Percentiles rank a stretch among this genome's conserved stretches.
These are phyloP conservation scores for Apophysomyces elegans DNA, from an alignment of 371 early-diverging fungal genomes.

Conservation along the genomic window DNA sequence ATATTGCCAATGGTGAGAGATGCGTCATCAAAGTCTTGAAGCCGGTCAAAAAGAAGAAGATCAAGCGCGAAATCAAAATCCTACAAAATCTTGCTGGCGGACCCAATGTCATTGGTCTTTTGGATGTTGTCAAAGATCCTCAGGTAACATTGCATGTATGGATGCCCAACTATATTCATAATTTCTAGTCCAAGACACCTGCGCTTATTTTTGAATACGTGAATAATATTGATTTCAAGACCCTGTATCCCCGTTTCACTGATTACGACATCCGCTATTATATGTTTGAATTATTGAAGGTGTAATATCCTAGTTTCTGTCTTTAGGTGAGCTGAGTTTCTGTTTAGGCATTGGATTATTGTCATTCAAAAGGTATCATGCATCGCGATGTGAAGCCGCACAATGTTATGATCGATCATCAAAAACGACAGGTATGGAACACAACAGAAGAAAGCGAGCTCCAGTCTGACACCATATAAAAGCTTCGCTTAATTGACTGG, in stretches of 20 bases:
- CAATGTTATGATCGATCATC: slow-evolving; percentile 99
- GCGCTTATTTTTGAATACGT: slow-evolving; percentile 97
- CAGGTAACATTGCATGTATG: slow-evolving; percentile 52
- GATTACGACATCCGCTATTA: slow-evolving; percentile 96
- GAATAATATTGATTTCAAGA: slow-evolving; percentile 79
- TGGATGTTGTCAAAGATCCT: slow-evolving; percentile 97
- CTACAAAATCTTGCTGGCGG: slow-evolving; percentile 96
- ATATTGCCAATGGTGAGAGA: slow-evolving; percentile 73
- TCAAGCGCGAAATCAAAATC: slow-evolving; percentile 98
- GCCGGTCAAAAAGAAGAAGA: slow-evolving; percentile 99
- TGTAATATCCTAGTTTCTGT: slow-evolving; percentile 23
- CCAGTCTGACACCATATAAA: not conserved
- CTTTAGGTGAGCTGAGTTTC: not conserved
- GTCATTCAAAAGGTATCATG: slow-evolving; percentile 99
- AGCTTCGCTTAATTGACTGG: slow-evolving; percentile 99
- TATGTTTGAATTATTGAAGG: slow-evolving; percentile 95
- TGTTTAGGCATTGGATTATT: slow-evolving; percentile 90
- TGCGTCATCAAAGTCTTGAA: slow-evolving; percentile 99
- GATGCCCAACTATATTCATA: not conserved
- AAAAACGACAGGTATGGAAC: slow-evolving; percentile 74
- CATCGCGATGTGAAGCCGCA: slow-evolving; percentile 99
- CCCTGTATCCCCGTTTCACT: slow-evolving; percentile 75
- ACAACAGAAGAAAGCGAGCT: slow-evolving; percentile 19
- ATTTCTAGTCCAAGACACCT: slow-evolving; percentile 82
- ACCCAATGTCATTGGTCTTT: slow-evolving; percentile 90